Percentiles rank a stretch among this genome's conserved stretches.
phyloP scores from a whole-genome alignment of 1,139 yeast species.

The Nakaseomyces bracarensis region DNA sequence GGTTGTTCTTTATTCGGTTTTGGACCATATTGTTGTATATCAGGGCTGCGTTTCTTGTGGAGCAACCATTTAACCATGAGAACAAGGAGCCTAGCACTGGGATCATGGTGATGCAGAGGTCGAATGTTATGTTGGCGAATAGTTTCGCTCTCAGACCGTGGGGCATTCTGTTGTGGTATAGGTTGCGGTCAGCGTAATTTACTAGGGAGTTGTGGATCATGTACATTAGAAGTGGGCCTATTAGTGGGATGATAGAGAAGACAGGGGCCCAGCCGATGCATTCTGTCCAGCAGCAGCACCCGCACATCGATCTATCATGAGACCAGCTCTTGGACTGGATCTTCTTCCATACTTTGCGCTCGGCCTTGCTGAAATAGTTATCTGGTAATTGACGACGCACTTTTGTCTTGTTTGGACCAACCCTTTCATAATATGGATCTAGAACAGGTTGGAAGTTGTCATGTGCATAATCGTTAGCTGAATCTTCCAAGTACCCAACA shows the following conservation, averaged over 20 bases:
- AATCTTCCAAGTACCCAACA: constrained; percentile 20
- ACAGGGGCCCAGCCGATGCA: constrained; percentile 68
- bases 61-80: constrained; percentile 75
- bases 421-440: constrained; percentile 58
- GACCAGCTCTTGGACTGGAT: constrained; percentile 76
- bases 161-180: constrained; percentile 47
- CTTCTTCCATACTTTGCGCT: constrained; percentile 59
- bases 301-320: constrained; percentile 70
- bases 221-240: constrained; percentile 79
- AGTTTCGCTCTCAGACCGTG: constrained; percentile 51
- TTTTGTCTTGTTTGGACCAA: constrained; percentile 37
- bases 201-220: constrained; percentile 63
- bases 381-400: constrained; percentile 50
- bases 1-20: background rate
- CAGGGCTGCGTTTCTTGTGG: constrained; percentile 82
- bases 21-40: constrained; percentile 39
- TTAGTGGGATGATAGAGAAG: constrained; percentile 58
- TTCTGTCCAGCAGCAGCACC: constrained; percentile 72
- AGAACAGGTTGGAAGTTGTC: constrained; percentile 29
- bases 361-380: constrained; percentile 48
- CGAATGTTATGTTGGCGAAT: constrained; percentile 66
- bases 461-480: constrained; percentile 25
- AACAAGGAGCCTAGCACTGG: constrained; percentile 73
- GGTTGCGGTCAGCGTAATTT: constrained; percentile 42
- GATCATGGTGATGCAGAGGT: constrained; percentile 62